Conservation (phyloP, 2,329 filamentous ascomycete genomes). For the Colletotrichum euphorbiae region DNA sequence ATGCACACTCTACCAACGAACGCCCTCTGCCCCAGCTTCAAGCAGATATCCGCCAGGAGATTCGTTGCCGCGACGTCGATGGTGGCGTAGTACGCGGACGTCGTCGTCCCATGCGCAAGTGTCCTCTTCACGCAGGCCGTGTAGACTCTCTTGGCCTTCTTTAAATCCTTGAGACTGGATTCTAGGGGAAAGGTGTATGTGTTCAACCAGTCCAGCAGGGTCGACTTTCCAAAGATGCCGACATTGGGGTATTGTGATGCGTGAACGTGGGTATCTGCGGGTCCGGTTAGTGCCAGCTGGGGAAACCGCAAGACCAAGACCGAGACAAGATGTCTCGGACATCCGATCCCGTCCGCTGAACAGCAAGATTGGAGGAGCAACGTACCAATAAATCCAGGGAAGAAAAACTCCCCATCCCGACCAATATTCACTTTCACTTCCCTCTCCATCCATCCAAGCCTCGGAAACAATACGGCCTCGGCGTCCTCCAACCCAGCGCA, state of each 20-base stretch:
- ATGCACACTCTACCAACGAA: conserved; percentile 96
- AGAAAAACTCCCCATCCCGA: conserved; percentile 76
- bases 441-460: conserved; percentile 57
- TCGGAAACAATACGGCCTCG: conserved; percentile 50
- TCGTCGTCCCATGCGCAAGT: conserved; percentile 90
- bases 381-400: conserved; percentile 83
- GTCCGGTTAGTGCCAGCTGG: neutral
- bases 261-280: conserved; percentile 92
- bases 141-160: conserved; percentile 79
- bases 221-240: conserved; percentile 93
- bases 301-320: neutral
- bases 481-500: conserved; percentile 48
- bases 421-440: conserved; percentile 53
- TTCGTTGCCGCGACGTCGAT: conserved; percentile 91
- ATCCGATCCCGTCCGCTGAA: neutral
- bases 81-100: conserved; percentile 94
- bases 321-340: neutral
- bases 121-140: conserved; percentile 81
- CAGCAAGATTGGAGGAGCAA: conserved; percentile 17
- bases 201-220: conserved; percentile 91
- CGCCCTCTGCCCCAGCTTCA: conserved; percentile 84
- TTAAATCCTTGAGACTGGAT: conserved; percentile 73
- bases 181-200: conserved; percentile 97
- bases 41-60: conserved; percentile 85
- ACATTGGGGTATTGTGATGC: conserved; percentile 95